phyloP scores from a whole-genome alignment of 2,329 filamentous ascomycete genomes.

The Sphaerulina vaccinii region DNA sequence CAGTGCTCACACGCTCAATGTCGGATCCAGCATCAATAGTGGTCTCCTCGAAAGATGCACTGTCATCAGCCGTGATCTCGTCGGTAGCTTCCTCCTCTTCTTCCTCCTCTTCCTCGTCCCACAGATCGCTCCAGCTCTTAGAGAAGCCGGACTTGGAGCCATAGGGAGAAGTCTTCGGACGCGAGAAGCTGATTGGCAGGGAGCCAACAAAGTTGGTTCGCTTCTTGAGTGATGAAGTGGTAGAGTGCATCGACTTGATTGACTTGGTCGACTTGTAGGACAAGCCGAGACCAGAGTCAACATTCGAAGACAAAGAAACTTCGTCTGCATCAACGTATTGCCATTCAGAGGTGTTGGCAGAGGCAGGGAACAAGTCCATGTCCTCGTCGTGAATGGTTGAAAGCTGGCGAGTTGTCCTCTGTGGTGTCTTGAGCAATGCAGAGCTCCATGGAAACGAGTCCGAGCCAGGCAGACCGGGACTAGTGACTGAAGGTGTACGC shows the following conservation, averaged over 20 bases:
- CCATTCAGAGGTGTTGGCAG: conserved; percentile 61
- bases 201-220: conserved; percentile 74
- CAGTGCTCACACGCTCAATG: conserved; percentile 41
- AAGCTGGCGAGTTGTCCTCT: conserved; percentile 72
- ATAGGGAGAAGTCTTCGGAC: conserved; percentile 60
- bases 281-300: conserved; percentile 76
- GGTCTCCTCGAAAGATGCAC: conserved; percentile 1
- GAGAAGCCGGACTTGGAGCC: conserved; percentile 59
- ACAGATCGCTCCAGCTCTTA: conserved; percentile 99
- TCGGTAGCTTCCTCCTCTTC: conserved; percentile 55
- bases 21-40: conserved; percentile 21
- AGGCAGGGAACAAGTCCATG: conserved; percentile 83
- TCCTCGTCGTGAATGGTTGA: conserved; percentile 79
- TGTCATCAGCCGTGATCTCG: conserved; percentile 35
- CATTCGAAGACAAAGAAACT: conserved; percentile 77
- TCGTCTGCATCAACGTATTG: conserved; percentile 78
- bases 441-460: conserved; percentile 95
- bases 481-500: conserved; percentile 91
- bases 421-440: conserved; percentile 74
- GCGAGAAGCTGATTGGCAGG: conserved; percentile 60
- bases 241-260: conserved; percentile 30
- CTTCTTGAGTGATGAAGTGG: conserved; percentile 53
- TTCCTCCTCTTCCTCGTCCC: conserved; percentile 72
- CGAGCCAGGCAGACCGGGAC: conserved; percentile 69
- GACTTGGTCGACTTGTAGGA: conserved; percentile 73